Percentiles rank a stretch among this genome's conserved stretches.
phyloP scores from a whole-genome alignment of 176 grass and related monocot species.

The Bolboschoenus planiculmis region DNA sequence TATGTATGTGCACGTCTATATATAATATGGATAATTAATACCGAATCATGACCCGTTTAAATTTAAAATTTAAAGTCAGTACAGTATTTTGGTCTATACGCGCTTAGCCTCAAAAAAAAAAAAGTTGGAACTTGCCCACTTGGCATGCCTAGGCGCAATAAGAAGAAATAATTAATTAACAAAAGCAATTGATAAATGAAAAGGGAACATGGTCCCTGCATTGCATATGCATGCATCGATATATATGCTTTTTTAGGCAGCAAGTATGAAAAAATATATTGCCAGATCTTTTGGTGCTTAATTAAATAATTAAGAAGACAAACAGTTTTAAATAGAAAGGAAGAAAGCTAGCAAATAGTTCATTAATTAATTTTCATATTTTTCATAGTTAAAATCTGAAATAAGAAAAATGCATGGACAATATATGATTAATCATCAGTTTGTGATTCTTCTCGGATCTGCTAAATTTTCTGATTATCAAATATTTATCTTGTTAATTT shows the following conservation, averaged over 20 bases:
- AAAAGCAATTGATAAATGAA: background rate
- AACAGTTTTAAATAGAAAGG: background rate
- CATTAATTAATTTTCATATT: background rate
- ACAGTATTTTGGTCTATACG: background rate
- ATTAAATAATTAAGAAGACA: background rate
- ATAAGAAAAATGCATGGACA: background rate
- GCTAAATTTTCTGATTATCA: background rate
- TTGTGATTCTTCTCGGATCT: background rate
- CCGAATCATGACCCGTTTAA: background rate
- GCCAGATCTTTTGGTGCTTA: background rate
- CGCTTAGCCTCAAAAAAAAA: background rate
- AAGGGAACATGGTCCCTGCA: background rate
- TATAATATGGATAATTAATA: too few relatives aligned
- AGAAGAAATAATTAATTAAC: background rate
- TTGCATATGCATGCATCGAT: background rate
- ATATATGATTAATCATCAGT: background rate
- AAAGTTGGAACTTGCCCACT: background rate
- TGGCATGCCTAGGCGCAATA: background rate
- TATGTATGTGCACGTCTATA: too few relatives aligned
- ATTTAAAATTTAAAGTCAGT: background rate
- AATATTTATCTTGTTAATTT: background rate
- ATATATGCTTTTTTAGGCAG: too few relatives aligned
- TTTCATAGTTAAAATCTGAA: background rate
- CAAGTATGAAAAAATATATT: background rate
- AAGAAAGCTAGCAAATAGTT: background rate